Percentiles rank a stretch among this genome's conserved stretches.
Evolutionary conservation across 2,329 filamentous ascomycete genomes (phyloP).

Genomic region (Ilyonectria robusta): DNA sequence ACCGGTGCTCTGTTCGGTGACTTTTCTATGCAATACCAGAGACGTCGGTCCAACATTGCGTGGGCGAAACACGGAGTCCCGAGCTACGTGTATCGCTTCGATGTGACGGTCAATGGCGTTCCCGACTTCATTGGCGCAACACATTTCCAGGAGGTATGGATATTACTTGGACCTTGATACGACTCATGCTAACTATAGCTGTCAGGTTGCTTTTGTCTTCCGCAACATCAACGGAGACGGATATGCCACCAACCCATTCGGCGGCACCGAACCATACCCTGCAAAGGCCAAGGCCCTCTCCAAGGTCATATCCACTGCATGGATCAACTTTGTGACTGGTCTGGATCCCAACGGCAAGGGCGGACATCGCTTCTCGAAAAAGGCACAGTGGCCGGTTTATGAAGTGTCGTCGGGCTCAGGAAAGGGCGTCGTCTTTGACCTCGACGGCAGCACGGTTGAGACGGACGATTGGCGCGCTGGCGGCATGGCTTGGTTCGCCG

Average conservation of each 20-base stretch:
- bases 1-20: conserved; percentile 49
- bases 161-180: accelerated
- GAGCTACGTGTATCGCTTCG: conserved; percentile 52
- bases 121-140: conserved; percentile 40
- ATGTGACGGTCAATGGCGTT: conserved; percentile 49
- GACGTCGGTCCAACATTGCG: conserved; percentile 46
- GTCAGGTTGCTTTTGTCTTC: conserved; percentile 59
- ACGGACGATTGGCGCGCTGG: conserved; percentile 48
- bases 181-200: neutral
- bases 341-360: conserved; percentile 47
- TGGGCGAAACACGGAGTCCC: conserved; percentile 47
- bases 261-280: conserved; percentile 46
- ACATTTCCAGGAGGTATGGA: conserved; percentile 56
- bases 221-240: conserved; percentile 51
- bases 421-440: conserved; percentile 48
- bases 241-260: conserved; percentile 51
- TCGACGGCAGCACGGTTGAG: conserved; percentile 45
- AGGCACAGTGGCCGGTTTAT: conserved; percentile 48
- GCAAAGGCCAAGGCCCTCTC: conserved; percentile 45
- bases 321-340: conserved; percentile 49
- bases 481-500: conserved; percentile 49
- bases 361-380: conserved; percentile 10
- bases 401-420: conserved; percentile 33
- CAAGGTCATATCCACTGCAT: conserved; percentile 48
- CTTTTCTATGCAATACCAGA: conserved; percentile 44